Base-by-base conservation (phyloP, 495 filamentous ascomycete genomes). In the Annulohypoxylon maeteangense region DNA sequence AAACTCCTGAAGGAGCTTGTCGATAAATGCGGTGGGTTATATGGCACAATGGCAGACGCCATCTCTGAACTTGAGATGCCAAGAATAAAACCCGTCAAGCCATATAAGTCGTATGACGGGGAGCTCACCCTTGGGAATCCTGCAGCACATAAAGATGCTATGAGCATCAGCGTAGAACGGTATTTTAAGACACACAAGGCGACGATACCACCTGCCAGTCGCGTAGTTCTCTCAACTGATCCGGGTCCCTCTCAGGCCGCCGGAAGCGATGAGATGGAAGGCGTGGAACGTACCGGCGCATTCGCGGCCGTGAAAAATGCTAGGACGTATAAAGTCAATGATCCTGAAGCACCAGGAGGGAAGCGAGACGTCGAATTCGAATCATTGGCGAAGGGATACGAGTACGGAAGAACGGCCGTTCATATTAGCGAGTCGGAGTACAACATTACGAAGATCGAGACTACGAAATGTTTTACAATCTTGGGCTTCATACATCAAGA, bases 381-480 rank as follows among this genome's bases (percentile, higher is more conserved):
- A 11, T 90, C 95, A 34, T 84, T 98, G 36, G 94, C 92, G 34
- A 97, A 93, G 75, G 96, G 96, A 0, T 99, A 95, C 75, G 91
- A 92, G 74, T 99, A 98, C 78, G 96, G 96, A 58, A 87, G 93
- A 40, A 97, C 95, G 0, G 93, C 92, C 0, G 94, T 98, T 1
- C 90, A 91, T 68, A 97, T 99, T 72, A 91, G 87, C 70, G 90
- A 92, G 67, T 90, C 90, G 0, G 96, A 99, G 66, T 84, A 90
- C 68, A 90, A 92, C 51, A 85, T 97, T 55, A 94, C 92, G 2
- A 92, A 89, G 56, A 82, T 97, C 31, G 90, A 96, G 70, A 96
- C 94, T 0, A 84, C 80, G 32, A 86, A 91, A 22, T 83, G 86
- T 10, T 85, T 98, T 65, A 90, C 92, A 2, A 88, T 98, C 23